A percentile compares a stretch with the other conserved stretches of the same genome.
Conservation (phyloP, 345 rosid species). For the Excoecaria agallocha region DNA sequence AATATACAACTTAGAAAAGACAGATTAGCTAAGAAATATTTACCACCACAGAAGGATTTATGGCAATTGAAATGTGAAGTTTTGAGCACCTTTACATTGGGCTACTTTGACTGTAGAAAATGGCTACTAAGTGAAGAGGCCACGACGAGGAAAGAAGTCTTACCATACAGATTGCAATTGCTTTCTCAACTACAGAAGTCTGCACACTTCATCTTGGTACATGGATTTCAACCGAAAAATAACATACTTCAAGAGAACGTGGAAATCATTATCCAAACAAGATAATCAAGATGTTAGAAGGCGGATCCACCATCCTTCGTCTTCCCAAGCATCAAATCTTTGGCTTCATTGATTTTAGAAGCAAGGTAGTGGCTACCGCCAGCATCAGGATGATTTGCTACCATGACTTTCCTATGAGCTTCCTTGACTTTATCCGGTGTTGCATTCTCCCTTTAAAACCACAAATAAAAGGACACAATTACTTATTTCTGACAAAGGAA, state of each 20-base stretch:
- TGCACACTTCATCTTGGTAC: not conserved
- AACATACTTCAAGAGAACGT: conserved; percentile 1
- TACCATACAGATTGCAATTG: too few relatives aligned
- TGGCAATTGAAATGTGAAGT: not conserved
- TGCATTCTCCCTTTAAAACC: conserved; percentile 56
- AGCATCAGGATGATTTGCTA: conserved; percentile 89
- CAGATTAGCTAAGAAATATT: not conserved
- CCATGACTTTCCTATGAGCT: conserved; percentile 89
- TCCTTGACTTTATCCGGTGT: conserved; percentile 70
- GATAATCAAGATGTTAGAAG: conserved; percentile 32
- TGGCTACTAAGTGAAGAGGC: not conserved
- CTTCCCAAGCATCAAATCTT: conserved; percentile 80
- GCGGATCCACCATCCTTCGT: conserved; percentile 62
- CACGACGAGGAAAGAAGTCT: too few relatives aligned
- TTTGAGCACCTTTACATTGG: not conserved
- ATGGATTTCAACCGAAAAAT: not conserved
- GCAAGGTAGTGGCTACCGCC: conserved; percentile 94
- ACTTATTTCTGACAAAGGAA: too few relatives aligned
- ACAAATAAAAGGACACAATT: too few relatives aligned
- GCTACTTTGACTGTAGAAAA: not conserved
- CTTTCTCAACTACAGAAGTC: not conserved
- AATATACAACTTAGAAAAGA: not conserved
- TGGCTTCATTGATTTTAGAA: conserved; percentile 90
- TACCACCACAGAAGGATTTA: not conserved
- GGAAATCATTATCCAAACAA: not conserved